Percentiles rank a stretch among this genome's conserved stretches.
These are phyloP conservation scores for Malus orientalis DNA, from an alignment of 306 rosid species.

Conservation along the genomic window DNA sequence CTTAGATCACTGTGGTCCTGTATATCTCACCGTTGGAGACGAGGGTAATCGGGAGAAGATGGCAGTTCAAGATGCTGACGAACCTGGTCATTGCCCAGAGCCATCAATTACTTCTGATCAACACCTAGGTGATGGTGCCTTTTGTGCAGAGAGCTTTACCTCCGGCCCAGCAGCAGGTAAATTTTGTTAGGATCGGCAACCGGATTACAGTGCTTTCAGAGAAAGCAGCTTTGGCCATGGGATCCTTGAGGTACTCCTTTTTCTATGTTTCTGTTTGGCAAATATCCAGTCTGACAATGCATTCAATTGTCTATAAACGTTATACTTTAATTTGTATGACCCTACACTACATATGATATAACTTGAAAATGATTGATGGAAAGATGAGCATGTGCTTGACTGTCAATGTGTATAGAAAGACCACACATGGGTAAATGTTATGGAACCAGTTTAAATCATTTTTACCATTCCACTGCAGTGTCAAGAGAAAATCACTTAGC, in stretches of 20 bases:
- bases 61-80: constrained; percentile 52
- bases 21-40: constrained; percentile 67
- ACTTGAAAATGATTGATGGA: not conserved
- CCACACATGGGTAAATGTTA: not conserved
- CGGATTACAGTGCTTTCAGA: constrained; percentile 66
- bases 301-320: not conserved
- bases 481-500: too few species aligned
- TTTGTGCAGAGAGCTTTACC: constrained; percentile 58
- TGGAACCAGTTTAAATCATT: too few species aligned
- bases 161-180: constrained; percentile 53
- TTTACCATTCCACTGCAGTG: too few species aligned
- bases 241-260: constrained; percentile 51
- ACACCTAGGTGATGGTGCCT: constrained; percentile 52
- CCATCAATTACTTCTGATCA: constrained; percentile 43
- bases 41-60: constrained; percentile 87
- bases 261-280: not conserved
- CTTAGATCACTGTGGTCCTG: constrained; percentile 78
- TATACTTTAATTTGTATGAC: not conserved
- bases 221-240: constrained; percentile 84
- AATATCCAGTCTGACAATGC: not conserved
- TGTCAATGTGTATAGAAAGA: not conserved
- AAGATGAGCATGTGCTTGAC: not conserved
- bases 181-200: constrained; percentile 74
- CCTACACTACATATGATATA: not conserved
- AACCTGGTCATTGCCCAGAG: constrained; percentile 57